Evolutionary conservation across 768 basidiomycete genomes (phyloP).

Genomic region (Hygrocybe coccinea): DNA sequence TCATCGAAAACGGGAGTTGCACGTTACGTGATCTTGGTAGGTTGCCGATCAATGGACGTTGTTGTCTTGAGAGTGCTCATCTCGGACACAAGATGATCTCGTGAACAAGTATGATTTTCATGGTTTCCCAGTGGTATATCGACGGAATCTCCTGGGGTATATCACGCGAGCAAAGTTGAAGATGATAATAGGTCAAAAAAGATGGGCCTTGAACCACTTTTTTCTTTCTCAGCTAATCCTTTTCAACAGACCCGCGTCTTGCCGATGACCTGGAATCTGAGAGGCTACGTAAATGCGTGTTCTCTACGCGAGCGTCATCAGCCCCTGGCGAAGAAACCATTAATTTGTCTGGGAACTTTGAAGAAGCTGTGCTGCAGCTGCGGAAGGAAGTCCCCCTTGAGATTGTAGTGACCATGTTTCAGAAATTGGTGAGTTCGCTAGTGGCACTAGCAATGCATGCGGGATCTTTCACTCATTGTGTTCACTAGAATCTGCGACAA

Average conservation of each 20-base stretch:
- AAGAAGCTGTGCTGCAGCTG: conserved; percentile 54
- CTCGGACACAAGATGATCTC: conserved; percentile 32
- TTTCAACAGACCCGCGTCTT: conserved; percentile 25
- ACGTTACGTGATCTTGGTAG: conserved; percentile 49
- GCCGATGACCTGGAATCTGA: conserved; percentile 27
- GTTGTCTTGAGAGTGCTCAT: too few species aligned
- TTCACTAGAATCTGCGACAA: conserved; percentile 56
- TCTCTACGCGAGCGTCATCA: conserved; percentile 31
- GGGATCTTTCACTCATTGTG: background rate
- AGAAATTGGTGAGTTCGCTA: conserved; percentile 56
- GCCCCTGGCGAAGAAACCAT: conserved; percentile 33
- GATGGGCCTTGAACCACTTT: conserved; percentile 4
- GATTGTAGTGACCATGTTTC: conserved; percentile 68
- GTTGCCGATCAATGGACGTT: too few species aligned
- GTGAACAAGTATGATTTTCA: conserved; percentile 44
- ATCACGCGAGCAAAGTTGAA: conserved; percentile 53
- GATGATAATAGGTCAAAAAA: conserved; percentile 34
- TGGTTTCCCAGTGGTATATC: conserved; percentile 62
- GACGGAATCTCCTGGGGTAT: conserved; percentile 53
- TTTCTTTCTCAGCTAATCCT: conserved; percentile 2
- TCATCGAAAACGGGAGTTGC: conserved; percentile 46
- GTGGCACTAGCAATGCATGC: too few species aligned
- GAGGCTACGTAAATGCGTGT: conserved; percentile 37
- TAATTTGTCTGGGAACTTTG: conserved; percentile 25
- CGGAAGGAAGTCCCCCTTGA: conserved; percentile 68